Evolutionary conservation across 768 basidiomycete genomes (phyloP), one percentile per base, ranked within the genome.

Genomic region (Hypholoma sublateritium): DNA sequence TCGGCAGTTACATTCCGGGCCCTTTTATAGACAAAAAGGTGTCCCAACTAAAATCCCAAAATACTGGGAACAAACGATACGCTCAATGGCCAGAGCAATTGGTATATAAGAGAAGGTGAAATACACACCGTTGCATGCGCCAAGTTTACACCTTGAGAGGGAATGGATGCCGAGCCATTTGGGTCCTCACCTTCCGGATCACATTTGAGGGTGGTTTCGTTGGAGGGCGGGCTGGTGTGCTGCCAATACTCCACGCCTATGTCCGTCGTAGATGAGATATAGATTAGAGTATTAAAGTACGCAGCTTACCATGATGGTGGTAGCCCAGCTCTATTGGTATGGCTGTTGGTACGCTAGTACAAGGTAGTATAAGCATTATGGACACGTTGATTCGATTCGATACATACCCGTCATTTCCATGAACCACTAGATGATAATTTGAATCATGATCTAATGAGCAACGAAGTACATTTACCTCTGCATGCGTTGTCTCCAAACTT

Each of bases 201-300:
- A 58, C 81, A 83, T 58, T 73, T 69, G 5, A 72, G 60, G 0
- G 77, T 80, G 4, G 73, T 82, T 13, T 72, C 68, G 25, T 71
- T 66, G 5, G 73, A 74, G 0, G 75, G 50, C 4, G 82, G 82
- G 39, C 77, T 74, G 5, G 61, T 63, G 34, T 72, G 70, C 60
- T 78, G 75, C 81, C 80, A 83, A 57, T 81, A 81, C 63, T 82
- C 81, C 47, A 81, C 64, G 0, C 80, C 80, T 82, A 48, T 13
- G 35, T 11, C 17, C 47, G 13, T 21, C 24, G 17, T 11, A 3
- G 21, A 19, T n/a, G 22, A n/a, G 25, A 28, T 3, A 34, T 28
- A 17, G 34, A n/a, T 3, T 2, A 28, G n/a, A 11, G 9, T 24
- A 16, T 51, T 42, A 34, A 3, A 4, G 28, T 11, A 16, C 7